Evolutionary conservation across 2,329 filamentous ascomycete species (phyloP), one percentile per base, ranked within the genome.

Genomic region (Davidsoniella virescens): DNA sequence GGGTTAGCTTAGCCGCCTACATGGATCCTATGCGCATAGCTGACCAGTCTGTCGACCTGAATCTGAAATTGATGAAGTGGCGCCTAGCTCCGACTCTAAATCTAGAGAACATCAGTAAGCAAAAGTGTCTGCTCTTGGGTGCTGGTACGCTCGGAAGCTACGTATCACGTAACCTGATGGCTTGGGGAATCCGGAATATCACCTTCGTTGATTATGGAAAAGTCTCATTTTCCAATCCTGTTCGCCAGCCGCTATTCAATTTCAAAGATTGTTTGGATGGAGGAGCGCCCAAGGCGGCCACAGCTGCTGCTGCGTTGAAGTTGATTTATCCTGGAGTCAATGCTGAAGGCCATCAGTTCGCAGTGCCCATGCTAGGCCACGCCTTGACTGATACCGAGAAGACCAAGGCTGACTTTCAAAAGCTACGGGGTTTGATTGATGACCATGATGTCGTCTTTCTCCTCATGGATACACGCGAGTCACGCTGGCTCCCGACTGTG

Each of bases 51-150:
- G 90, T 96, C 8, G 92, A 98, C 60, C 73, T 98, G 52, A 98
- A 98, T 60, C 71, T 96, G 54, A 96, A 96, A 66, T 73, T 98
- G 52, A 98, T 98, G 81, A 98, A 95, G 67, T 98, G 92, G 92
- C 81, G 92, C 38, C 87, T 98, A 59, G 86, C 87, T 6, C 92
- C 92, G 0, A 80, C 81, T 47, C 74, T 98, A 39, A 76, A 96
- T 61, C 75, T 98, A 8, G 87, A 95, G 26, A 76, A 76, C 26
- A 88, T 96, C 61, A 95, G 94, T 61, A 76, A 82, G 52, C 90
- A 87, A 3, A 94, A 81, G 60, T 98, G 92, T 61, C 73, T 98
- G 14, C 69, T 98, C 2, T 76, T 98, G 1, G 92, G 92, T 4
- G 87, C 92, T 0, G 92, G 92, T 12, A 98, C 92, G 0, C 71